Percentiles rank a stretch among this genome's conserved stretches.
These are phyloP conservation scores for Herpetospermum pedunculosum DNA, from an alignment of 306 rosid species.

Conservation along the genomic window DNA sequence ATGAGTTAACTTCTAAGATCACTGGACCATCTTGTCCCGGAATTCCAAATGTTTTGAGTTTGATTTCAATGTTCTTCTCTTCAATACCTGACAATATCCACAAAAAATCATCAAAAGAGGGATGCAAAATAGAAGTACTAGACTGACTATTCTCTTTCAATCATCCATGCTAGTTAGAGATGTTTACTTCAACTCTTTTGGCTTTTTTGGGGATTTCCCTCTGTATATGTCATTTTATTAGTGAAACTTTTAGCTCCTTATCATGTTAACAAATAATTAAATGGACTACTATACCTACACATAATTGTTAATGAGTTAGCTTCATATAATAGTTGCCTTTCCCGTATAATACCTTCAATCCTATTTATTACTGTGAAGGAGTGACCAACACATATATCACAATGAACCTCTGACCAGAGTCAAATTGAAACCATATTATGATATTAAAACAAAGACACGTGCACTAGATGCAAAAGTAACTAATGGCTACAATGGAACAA, in stretches of 20 bases:
- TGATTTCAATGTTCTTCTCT: conserved; percentile 27
- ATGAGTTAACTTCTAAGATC: conserved; percentile 27
- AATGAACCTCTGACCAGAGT: not conserved
- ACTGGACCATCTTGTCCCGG: conserved; percentile 17
- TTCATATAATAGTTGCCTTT: not conserved
- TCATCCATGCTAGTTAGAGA: not conserved
- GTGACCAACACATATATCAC: not conserved
- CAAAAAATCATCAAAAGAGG: not conserved
- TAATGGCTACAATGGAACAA: not conserved
- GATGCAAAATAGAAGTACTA: not conserved
- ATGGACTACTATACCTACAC: not conserved
- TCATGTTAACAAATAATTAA: not conserved
- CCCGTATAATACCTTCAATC: not conserved
- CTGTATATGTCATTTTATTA: not conserved
- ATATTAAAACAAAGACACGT: not conserved
- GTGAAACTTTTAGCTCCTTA: not conserved
- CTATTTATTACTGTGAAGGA: not conserved
- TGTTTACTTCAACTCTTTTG: not conserved
- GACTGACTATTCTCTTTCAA: not conserved
- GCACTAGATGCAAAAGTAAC: not conserved
- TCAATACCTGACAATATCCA: conserved; percentile 20
- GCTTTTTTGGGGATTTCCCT: not conserved
- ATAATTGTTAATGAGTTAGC: not conserved
- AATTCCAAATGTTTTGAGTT: conserved; percentile 25
- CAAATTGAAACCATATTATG: not conserved